phyloP scores from a whole-genome alignment of 352 stramenopile genomes.

The Pythium dissimile region DNA sequence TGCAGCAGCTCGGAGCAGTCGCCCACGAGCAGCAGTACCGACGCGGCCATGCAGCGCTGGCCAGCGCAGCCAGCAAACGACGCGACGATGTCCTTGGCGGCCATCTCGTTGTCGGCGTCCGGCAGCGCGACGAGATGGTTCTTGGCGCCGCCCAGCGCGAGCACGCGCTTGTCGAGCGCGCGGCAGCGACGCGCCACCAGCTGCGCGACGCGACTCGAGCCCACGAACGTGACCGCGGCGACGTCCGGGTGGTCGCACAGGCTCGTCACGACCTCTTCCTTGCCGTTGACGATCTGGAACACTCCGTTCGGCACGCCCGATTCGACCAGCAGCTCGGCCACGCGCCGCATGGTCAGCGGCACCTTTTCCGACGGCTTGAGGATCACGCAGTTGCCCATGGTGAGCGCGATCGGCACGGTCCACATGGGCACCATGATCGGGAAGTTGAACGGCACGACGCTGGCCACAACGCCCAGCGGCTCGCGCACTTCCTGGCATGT shows the following conservation, averaged over 20 bases:
- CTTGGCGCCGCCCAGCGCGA: constrained; percentile 95
- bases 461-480: constrained; percentile 91
- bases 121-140: constrained; percentile 96
- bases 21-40: constrained; percentile 92
- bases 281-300: constrained; percentile 95
- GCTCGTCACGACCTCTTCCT: constrained; percentile 83
- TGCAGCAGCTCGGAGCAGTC: constrained; percentile 76
- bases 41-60: constrained; percentile 96
- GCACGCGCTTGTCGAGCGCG: constrained; percentile 92
- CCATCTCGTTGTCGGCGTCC: constrained; percentile 91
- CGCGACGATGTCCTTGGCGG: constrained; percentile 94
- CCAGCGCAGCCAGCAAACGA: constrained; percentile 95
- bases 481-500: constrained; percentile 92
- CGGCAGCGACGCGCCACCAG: constrained; percentile 90
- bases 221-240: constrained; percentile 94
- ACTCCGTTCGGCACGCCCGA: constrained; percentile 94
- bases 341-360: constrained; percentile 90
- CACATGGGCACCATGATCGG: constrained; percentile 98
- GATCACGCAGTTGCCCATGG: constrained; percentile 96
- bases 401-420: constrained; percentile 96
- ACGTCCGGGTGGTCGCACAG: constrained; percentile 92
- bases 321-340: constrained; percentile 86
- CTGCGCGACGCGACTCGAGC: constrained; percentile 91
- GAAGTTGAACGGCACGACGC: constrained; percentile 97
- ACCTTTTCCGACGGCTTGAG: constrained; percentile 97